A percentile compares a stretch with the other conserved stretches of the same genome.
Evolutionary conservation across 331 rosid species (phyloP).

Genomic region (Malus hybrid): DNA sequence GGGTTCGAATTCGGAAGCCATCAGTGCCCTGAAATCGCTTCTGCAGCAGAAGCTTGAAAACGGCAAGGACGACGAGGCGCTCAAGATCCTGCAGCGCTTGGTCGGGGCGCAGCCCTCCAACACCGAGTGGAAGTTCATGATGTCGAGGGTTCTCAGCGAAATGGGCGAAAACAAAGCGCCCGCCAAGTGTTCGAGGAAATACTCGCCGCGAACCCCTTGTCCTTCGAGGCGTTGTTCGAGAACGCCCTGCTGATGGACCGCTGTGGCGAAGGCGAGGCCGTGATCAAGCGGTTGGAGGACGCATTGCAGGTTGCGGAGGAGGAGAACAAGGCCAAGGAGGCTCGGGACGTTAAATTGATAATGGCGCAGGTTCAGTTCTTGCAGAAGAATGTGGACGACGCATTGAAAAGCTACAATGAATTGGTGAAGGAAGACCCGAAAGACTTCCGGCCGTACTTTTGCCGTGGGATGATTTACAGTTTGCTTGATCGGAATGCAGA

Average conservation of each 20-base stretch:
- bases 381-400: too few relatives aligned
- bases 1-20: too few relatives aligned
- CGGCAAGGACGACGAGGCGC: too few relatives aligned
- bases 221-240: constrained; percentile 77
- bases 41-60: too few relatives aligned
- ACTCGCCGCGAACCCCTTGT: constrained; percentile 42
- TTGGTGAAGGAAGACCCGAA: too few relatives aligned
- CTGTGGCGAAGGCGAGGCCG: constrained; percentile 60
- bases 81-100: constrained; percentile 13
- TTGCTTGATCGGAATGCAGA: too few relatives aligned
- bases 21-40: too few relatives aligned
- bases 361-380: constrained; percentile 53
- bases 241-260: constrained; percentile 83
- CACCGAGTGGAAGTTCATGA: constrained; percentile 72
- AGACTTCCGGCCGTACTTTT: too few relatives aligned
- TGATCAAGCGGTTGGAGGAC: constrained; percentile 39
- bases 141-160: constrained; percentile 49
- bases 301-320: constrained; percentile 62
- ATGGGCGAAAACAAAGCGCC: constrained; percentile 40
- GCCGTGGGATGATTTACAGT: too few relatives aligned
- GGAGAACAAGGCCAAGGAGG: constrained; percentile 53
- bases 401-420: too few relatives aligned
- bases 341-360: constrained; percentile 63
- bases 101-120: constrained; percentile 49
- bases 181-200: constrained; percentile 59